Percentiles rank a stretch among this genome's conserved stretches.
phyloP scores from a whole-genome alignment of 2,329 filamentous ascomycete genomes.

The Xylaria sp. region DNA sequence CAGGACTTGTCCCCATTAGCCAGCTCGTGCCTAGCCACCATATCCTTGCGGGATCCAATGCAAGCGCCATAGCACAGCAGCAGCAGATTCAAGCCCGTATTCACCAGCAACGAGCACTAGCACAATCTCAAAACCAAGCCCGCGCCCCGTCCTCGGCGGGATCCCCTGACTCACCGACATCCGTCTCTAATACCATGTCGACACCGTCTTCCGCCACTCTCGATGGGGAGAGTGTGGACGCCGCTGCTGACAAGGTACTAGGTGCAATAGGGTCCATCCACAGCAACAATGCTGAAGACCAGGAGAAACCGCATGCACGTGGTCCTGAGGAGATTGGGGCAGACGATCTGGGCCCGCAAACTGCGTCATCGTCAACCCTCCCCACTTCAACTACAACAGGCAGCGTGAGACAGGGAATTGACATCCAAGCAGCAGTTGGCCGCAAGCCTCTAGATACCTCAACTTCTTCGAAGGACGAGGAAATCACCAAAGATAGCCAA shows the following conservation, averaged over 20 bases:
- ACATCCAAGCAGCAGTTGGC: constrained; percentile 70
- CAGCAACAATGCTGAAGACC: constrained; percentile 57
- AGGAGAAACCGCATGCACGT: constrained; percentile 80
- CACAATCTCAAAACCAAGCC: constrained; percentile 42
- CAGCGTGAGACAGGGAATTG: constrained; percentile 63
- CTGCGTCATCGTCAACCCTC: constrained; percentile 50
- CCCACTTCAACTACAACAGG: constrained; percentile 52
- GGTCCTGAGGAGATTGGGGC: constrained; percentile 87
- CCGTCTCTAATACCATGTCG: constrained; percentile 32
- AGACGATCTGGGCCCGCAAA: constrained; percentile 84
- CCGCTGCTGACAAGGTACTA: constrained; percentile 44
- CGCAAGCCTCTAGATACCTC: constrained; percentile 53
- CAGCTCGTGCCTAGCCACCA: constrained; percentile 62
- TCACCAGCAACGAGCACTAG: constrained; percentile 40
- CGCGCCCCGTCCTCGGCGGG: constrained; percentile 33
- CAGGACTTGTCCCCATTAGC: constrained; percentile 77
- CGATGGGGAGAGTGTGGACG: constrained; percentile 41
- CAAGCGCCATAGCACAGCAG: constrained; percentile 39
- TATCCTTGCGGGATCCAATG: constrained; percentile 38
- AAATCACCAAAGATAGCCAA: constrained; percentile 28
- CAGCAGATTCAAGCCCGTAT: constrained; percentile 40
- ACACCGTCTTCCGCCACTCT: constrained; percentile 38
- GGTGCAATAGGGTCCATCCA: constrained; percentile 52
- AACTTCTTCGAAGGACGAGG: constrained; percentile 37
- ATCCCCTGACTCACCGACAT: constrained; percentile 36